A percentile compares a stretch with the other conserved stretches of the same genome.
Evolutionary conservation across 2,329 filamentous ascomycete genomes (phyloP).

Genomic region (Phialemoniopsis sp.): DNA sequence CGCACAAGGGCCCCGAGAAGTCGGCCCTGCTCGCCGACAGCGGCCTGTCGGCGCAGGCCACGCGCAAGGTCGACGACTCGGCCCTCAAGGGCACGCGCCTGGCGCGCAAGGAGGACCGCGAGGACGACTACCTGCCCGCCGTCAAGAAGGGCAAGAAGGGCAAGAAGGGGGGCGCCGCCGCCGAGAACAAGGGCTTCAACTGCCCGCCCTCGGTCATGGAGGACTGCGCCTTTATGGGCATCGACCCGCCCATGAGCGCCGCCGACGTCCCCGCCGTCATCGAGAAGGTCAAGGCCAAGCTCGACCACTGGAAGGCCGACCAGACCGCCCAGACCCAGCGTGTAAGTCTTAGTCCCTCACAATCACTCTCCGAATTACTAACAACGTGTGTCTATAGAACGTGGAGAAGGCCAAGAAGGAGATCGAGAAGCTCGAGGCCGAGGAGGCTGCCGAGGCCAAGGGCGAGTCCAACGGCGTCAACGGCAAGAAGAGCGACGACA

Average conservation of each 20-base stretch:
- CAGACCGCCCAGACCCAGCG: constrained; percentile 86
- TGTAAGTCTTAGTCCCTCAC: constrained; percentile 51
- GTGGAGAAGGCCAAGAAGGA: constrained; percentile 95
- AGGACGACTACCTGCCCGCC: constrained; percentile 80
- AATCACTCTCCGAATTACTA: constrained; percentile 15
- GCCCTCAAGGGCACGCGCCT: constrained; percentile 81
- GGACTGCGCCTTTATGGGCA: constrained; percentile 77
- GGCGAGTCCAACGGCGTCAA: constrained; percentile 36
- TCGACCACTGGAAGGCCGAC: constrained; percentile 86
- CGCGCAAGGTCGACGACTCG: constrained; percentile 80
- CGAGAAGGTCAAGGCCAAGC: constrained; percentile 90
- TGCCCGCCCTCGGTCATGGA: constrained; percentile 89
- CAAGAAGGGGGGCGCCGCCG: constrained; percentile 61
- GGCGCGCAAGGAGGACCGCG: constrained; percentile 79
- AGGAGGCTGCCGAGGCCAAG: constrained; percentile 47
- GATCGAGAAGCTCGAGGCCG: constrained; percentile 81
- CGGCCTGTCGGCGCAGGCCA: constrained; percentile 73
- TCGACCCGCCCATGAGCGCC: constrained; percentile 84
- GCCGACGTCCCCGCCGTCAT: constrained; percentile 73
- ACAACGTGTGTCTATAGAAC: constrained; percentile 58
- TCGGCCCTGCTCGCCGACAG: constrained; percentile 59
- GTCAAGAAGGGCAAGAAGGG: constrained; percentile 87
- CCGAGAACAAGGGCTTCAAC: constrained; percentile 62
- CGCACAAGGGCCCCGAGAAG: constrained; percentile 60
- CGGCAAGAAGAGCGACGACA: constrained; percentile 39